A percentile compares a stretch with the other conserved stretches of the same genome.
Conservation (phyloP, 805 yeast species). For the Cyberlindnera mycetangii region DNA sequence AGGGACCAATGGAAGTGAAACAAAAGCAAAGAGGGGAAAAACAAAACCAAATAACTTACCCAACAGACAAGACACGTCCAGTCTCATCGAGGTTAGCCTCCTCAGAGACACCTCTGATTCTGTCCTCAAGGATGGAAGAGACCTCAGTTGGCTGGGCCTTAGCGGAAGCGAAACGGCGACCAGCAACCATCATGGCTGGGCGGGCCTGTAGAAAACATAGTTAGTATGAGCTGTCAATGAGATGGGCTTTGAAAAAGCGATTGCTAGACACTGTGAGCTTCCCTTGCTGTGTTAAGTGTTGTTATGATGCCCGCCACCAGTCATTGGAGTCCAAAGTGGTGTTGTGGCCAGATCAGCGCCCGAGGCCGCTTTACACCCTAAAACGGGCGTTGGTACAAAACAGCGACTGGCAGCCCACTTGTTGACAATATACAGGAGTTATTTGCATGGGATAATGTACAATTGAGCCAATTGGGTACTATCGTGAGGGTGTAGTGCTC, state of each 20-base stretch:
- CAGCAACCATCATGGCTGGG: constrained; percentile 62
- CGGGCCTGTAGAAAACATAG: constrained; percentile 51
- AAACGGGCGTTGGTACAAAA: not conserved
- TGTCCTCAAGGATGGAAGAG: constrained; percentile 97
- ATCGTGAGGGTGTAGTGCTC: too few species aligned
- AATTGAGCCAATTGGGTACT: constrained; percentile 9
- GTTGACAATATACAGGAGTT: not conserved
- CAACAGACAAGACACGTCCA: constrained; percentile 98
- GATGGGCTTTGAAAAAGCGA: not conserved
- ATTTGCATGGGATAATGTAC: not conserved
- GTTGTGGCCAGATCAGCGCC: constrained; percentile 1
- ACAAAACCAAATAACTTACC: constrained; percentile 49
- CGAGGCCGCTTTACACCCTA: constrained; percentile 5
- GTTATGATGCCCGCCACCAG: not conserved
- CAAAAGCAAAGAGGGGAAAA: not conserved
- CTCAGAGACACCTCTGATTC: constrained; percentile 98
- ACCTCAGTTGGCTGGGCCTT: constrained; percentile 99
- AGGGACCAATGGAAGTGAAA: not conserved
- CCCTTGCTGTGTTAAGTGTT: too few species aligned
- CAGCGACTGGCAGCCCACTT: not conserved
- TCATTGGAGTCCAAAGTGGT: not conserved
- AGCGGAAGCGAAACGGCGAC: constrained; percentile 81
- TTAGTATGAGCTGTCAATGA: constrained; percentile 19
- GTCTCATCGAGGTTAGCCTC: constrained; percentile 98
- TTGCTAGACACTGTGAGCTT: not conserved